Conservation (phyloP, 106 monocot species). For the Phalaenopsis aphrodite region DNA sequence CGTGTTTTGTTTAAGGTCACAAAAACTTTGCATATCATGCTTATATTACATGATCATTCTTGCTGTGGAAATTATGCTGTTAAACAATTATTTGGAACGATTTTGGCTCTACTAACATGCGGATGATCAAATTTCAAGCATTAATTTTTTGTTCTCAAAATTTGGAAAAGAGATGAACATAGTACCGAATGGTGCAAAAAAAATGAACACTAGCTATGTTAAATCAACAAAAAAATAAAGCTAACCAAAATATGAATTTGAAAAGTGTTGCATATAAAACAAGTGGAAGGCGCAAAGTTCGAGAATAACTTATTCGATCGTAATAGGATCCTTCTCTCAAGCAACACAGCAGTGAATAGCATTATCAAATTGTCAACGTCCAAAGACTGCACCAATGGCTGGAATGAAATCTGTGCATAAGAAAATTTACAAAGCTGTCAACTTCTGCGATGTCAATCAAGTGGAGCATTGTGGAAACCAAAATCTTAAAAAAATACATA, state of each 20-base stretch:
- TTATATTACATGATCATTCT: background rate
- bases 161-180: background rate
- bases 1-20: background rate
- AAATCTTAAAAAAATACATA: background rate
- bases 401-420: constrained; percentile 84
- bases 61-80: background rate
- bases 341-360: constrained; percentile 89
- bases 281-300: constrained; percentile 4
- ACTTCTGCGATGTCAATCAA: background rate
- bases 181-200: background rate
- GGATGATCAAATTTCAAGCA: background rate
- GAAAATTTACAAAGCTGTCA: constrained; percentile 13
- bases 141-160: background rate
- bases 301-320: constrained; percentile 85
- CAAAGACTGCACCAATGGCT: constrained; percentile 90
- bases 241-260: background rate
- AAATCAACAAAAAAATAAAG: background rate
- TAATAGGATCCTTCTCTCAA: constrained; percentile 96
- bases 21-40: background rate
- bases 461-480: background rate
- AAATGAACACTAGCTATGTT: background rate
- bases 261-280: background rate
- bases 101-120: background rate
- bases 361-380: constrained; percentile 94
- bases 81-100: background rate